Base-by-base conservation (phyloP, 2,329 filamentous ascomycete species). In the Chaetomiaceae sp. region DNA sequence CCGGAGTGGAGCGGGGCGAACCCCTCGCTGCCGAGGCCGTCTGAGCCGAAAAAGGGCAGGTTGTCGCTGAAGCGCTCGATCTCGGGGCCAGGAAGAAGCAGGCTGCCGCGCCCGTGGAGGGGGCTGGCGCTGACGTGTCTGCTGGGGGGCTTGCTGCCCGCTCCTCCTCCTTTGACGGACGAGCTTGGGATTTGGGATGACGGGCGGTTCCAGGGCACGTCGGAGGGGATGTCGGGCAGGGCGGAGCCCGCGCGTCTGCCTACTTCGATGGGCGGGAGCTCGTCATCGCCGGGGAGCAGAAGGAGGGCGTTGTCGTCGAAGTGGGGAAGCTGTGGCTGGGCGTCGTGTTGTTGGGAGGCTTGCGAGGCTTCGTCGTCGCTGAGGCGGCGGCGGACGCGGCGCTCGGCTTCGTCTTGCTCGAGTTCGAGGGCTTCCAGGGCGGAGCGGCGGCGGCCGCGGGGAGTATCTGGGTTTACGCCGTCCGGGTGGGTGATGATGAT, bases 221-320 rank as follows among this genome's bases (percentile, higher is more conserved):
- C 66, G 15, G 74, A 75, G 2, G 75, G 79, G 49, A 85, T 80
- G 54, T 95, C 87, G 4, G 82, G 81, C 49, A 94, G 77, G 7
- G 81, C 79, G 0, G 81, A 77, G 0, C 76, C 80, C 1, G 81
- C 86, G 38, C 88, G 82, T 69, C 89, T 82, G 19, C 85, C 88
- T 22, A 89, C 69, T 67, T 95, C 90, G 6, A 72, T 61, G 2
- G 69, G 63, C 8, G 68, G 43, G 3, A 64, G 59, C 0, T 66
- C 68, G 33, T 66, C 66, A 7, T 66, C 65, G 4, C 58, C 20
- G 14, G 55, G 57, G 23, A 46, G 27, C 17, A 22, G 37, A 1
- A 8, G 40, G 9, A 45, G 20, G 34, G 12, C 40, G 17, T 46
- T n/a, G n/a, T n/a, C 46, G 22, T 55, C 51, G 39, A 47, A 31